These are phyloP conservation scores for Paramecium bursaria DNA, from an alignment of 73 alveolate species.

Conservation along the genomic window DNA sequence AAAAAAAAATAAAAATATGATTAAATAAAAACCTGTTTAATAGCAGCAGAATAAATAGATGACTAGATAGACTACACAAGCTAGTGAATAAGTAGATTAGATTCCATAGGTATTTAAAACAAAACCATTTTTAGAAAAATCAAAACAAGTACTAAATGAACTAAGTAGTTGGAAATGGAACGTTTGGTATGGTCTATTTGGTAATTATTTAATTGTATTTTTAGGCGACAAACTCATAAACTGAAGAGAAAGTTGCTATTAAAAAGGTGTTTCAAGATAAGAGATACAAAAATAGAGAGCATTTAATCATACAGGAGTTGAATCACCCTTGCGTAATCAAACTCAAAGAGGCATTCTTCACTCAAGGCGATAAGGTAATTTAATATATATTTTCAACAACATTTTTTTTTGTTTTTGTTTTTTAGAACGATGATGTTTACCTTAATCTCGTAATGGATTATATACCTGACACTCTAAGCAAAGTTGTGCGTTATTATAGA, in stretches of 20 bases:
- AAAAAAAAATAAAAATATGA: too few relatives aligned
- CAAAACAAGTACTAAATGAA: constrained; percentile 33
- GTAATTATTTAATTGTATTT: constrained; percentile 3
- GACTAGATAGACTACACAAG: background rate
- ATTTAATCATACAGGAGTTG: constrained; percentile 82
- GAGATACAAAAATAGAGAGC: constrained; percentile 90
- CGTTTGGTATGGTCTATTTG: constrained; percentile 69
- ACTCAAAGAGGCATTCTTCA: constrained; percentile 77
- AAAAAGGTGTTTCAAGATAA: constrained; percentile 89
- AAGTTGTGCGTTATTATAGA: constrained; percentile 78
- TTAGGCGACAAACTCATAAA: constrained; percentile 80
- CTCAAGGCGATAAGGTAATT: constrained; percentile 79
- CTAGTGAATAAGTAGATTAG: too few relatives aligned
- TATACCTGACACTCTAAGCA: constrained; percentile 87
- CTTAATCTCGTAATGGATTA: constrained; percentile 89
- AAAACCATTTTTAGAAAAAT: background rate
- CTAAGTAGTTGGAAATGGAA: constrained; percentile 70
- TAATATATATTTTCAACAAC: background rate
- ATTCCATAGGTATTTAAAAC: too few relatives aligned
- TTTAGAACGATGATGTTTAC: constrained; percentile 78
- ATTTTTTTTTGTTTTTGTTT: background rate
- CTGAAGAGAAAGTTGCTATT: constrained; percentile 87
- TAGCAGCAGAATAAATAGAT: background rate
- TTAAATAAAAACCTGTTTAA: background rate
- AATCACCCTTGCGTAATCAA: constrained; percentile 85